A percentile compares a stretch with the other conserved stretches of the same genome.
phyloP scores from a whole-genome alignment of 345 rosid species.

The Laguncularia racemosa region DNA sequence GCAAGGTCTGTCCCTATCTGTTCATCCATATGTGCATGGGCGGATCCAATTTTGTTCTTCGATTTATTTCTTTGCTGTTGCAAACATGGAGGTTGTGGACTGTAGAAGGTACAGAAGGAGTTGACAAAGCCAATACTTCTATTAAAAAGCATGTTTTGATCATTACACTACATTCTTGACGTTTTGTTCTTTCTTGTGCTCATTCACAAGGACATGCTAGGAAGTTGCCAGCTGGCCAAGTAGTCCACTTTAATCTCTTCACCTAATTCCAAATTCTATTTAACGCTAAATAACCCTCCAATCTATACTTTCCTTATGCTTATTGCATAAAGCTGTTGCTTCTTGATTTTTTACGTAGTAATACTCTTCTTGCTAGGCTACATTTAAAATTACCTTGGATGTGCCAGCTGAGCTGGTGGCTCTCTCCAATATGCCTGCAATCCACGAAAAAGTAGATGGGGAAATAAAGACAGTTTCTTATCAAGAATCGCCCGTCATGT shows the following conservation, averaged over 20 bases:
- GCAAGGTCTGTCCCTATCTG: constrained; percentile 49
- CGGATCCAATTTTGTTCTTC: too few species aligned
- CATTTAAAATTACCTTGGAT: constrained; percentile 80
- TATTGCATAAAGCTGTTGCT: background rate
- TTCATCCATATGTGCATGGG: background rate
- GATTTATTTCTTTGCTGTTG: too few species aligned
- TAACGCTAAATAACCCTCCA: too few species aligned
- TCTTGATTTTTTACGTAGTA: constrained; percentile 2
- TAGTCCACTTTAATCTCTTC: too few species aligned
- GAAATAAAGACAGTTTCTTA: constrained; percentile 52
- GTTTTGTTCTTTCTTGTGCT: background rate
- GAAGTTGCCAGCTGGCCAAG: too few species aligned
- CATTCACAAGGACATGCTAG: too few species aligned
- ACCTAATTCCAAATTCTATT: too few species aligned
- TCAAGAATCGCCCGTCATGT: constrained; percentile 90
- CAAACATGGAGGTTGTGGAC: too few species aligned
- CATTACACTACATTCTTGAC: background rate
- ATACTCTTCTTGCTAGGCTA: constrained; percentile 44
- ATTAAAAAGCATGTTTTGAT: too few species aligned
- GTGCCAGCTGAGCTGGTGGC: constrained; percentile 80
- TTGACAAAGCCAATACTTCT: background rate
- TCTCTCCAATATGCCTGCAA: constrained; percentile 84
- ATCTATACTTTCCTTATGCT: too few species aligned
- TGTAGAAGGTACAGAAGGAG: too few species aligned
- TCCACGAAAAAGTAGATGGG: constrained; percentile 68